These are phyloP conservation scores for Astrocystis sublimbata DNA, from an alignment of 495 filamentous ascomycete species.

Conservation along the genomic window DNA sequence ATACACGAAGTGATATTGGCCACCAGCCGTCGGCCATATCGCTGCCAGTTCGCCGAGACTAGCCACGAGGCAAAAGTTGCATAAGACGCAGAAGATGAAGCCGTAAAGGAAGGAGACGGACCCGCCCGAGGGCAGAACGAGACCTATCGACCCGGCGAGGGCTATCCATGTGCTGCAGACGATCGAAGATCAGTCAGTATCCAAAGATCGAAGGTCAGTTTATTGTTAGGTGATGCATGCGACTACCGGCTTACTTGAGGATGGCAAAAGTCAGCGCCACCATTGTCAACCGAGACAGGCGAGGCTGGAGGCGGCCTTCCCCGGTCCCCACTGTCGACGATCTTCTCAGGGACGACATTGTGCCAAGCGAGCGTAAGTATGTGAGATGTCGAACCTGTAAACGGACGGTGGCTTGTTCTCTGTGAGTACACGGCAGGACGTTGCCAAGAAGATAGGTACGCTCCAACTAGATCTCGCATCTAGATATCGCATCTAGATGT, in stretches of 20 bases:
- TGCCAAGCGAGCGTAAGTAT: background rate
- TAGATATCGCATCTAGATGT: background rate
- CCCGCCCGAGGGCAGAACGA: conserved; percentile 36
- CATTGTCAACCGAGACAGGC: conserved; percentile 34
- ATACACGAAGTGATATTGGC: conserved; percentile 54
- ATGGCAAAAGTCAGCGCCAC: conserved; percentile 39
- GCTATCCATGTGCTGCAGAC: conserved; percentile 35
- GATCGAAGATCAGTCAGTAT: background rate
- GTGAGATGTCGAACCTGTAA: background rate
- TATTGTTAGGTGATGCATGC: conserved; percentile 8
- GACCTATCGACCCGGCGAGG: conserved; percentile 37
- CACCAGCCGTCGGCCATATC: conserved; percentile 54
- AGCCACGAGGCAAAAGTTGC: conserved; percentile 45
- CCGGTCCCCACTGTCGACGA: conserved; percentile 15
- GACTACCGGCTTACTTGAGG: conserved; percentile 31
- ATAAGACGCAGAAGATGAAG: conserved; percentile 41
- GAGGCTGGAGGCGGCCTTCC: conserved; percentile 32
- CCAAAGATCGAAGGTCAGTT: background rate
- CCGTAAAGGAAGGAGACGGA: conserved; percentile 38
- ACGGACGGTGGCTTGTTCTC: background rate
- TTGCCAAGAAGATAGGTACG: background rate
- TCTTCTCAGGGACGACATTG: conserved; percentile 16
- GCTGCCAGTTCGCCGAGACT: conserved; percentile 53
- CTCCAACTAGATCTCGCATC: no score
- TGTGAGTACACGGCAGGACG: background rate